phyloP scores from a whole-genome alignment of 176 grass and related monocot genomes.

The Oryza meyeriana region DNA sequence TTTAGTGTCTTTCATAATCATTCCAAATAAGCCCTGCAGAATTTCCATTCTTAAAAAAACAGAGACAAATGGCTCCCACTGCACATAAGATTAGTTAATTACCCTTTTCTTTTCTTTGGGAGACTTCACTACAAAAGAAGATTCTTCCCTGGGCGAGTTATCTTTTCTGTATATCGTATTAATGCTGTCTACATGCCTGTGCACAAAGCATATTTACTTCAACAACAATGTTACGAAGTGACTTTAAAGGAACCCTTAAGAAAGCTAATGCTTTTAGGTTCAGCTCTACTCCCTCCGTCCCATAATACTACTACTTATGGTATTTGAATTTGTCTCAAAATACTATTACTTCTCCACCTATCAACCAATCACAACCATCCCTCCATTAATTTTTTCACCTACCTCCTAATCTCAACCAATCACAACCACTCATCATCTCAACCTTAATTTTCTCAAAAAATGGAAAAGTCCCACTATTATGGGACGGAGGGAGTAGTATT shows the following conservation, averaged over 20 bases:
- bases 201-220: constrained; percentile 26
- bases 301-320: no score
- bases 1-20: constrained; percentile 86
- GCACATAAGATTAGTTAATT: constrained; percentile 27
- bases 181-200: constrained; percentile 70
- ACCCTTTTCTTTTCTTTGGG: constrained; percentile 95
- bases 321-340: no score
- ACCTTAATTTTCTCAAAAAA: no score
- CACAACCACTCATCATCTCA: no score
- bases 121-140: constrained; percentile 54
- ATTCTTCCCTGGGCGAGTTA: constrained; percentile 41
- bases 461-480: no score
- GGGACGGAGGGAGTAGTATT: no score
- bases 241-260: constrained; percentile 11
- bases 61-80: background rate
- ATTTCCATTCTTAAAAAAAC: constrained; percentile 22
- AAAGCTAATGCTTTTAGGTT: background rate
- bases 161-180: constrained; percentile 68
- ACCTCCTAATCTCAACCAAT: no score
- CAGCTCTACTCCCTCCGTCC: no score
- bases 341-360: no score
- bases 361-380: no score
- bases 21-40: constrained; percentile 80
- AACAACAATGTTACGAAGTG: constrained; percentile 14
- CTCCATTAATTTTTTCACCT: no score